Conservation (phyloP, 2,329 filamentous ascomycete species). For the Domatiomyces globalis region DNA sequence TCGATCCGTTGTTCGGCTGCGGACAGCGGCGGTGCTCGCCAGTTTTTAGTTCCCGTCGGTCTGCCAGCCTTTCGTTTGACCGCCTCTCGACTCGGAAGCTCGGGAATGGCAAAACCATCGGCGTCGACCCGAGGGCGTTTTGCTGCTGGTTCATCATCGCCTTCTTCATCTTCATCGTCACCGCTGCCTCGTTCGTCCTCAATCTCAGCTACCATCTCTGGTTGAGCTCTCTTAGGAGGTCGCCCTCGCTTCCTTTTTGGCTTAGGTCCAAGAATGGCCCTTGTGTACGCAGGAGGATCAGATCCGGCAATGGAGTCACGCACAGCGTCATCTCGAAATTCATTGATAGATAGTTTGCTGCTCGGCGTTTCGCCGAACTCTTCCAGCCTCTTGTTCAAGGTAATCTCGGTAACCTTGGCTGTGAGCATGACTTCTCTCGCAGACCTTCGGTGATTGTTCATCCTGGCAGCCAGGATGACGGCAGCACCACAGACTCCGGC, state of each 20-base stretch:
- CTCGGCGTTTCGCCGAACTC: slow-evolving; percentile 84
- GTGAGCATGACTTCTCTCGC: slow-evolving; percentile 94
- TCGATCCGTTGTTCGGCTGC: slow-evolving; percentile 47
- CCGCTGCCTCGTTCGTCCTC: slow-evolving; percentile 31
- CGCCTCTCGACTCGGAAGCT: slow-evolving; percentile 11
- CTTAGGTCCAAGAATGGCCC: slow-evolving; percentile 44
- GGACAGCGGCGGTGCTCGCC: slow-evolving; percentile 37
- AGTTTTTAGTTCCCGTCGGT: slow-evolving; percentile 22
- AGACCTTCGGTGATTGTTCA: slow-evolving; percentile 94
- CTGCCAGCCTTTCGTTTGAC: slow-evolving; percentile 13
- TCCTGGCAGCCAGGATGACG: slow-evolving; percentile 83
- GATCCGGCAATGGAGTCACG: slow-evolving; percentile 37
- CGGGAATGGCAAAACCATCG: slow-evolving; percentile 55
- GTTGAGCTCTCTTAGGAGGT: slow-evolving; percentile 15
- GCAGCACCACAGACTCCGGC: slow-evolving; percentile 91
- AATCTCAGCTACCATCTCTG: slow-evolving; percentile 28
- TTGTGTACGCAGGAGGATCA: slow-evolving; percentile 67
- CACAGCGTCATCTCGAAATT: slow-evolving; percentile 47
- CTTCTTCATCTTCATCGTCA: slow-evolving; percentile 34
- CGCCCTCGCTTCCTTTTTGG: slow-evolving; percentile 37
- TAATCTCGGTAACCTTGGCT: slow-evolving; percentile 88
- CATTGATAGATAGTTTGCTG: slow-evolving; percentile 70
- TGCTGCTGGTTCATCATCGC: slow-evolving; percentile 12
- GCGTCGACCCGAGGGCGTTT: slow-evolving; percentile 40
- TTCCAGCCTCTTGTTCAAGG: slow-evolving; percentile 76